phyloP scores from a whole-genome alignment of 441 rosid species.

The Gossypium trilobum region DNA sequence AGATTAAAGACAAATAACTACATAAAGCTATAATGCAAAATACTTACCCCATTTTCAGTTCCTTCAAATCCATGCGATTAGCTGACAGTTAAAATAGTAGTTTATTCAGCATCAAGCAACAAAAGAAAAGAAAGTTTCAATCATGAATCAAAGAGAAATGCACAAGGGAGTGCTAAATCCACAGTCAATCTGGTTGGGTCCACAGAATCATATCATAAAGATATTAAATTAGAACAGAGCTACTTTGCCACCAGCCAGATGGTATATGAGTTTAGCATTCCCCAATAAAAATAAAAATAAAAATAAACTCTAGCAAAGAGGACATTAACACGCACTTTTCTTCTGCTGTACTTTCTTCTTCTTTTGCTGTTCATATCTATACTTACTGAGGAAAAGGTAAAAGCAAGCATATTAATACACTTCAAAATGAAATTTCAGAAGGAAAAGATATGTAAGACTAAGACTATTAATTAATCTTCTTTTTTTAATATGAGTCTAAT shows the following conservation, averaged over 20 bases:
- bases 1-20: background rate
- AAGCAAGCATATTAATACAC: constrained; percentile 16
- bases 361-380: constrained; percentile 70
- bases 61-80: constrained; percentile 71
- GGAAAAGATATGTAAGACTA: background rate
- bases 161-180: constrained; percentile 8
- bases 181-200: constrained; percentile 4
- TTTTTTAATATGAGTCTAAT: background rate
- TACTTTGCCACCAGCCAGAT: constrained; percentile 7
- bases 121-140: constrained; percentile 1
- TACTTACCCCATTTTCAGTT: constrained; percentile 81
- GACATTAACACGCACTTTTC: constrained; percentile 55
- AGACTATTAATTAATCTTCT: background rate
- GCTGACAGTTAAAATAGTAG: constrained; percentile 35
- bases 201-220: background rate
- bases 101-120: constrained; percentile 28
- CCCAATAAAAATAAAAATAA: background rate
- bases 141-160: constrained; percentile 10
- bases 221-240: background rate
- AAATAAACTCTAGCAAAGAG: constrained; percentile 20
- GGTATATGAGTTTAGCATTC: background rate
- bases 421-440: background rate
- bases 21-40: background rate
- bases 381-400: constrained; percentile 48
- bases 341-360: constrained; percentile 77